phyloP scores from a whole-genome alignment of 441 rosid genomes.

The Syzygium malaccense region DNA sequence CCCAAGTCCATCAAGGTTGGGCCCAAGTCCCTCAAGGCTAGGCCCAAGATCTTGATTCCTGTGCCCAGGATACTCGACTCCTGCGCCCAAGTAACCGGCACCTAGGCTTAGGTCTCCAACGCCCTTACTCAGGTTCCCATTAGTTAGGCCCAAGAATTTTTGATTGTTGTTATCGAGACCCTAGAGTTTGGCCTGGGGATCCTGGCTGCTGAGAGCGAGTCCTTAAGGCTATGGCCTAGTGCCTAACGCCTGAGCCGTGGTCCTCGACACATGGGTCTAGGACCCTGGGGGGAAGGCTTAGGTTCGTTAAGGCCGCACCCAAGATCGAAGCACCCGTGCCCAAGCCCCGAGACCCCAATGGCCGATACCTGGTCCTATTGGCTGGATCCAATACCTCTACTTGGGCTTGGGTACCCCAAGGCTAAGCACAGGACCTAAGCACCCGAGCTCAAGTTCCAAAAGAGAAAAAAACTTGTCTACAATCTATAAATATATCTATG shows the following conservation, averaged over 20 bases:
- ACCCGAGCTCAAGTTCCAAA: not conserved
- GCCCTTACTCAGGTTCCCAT: not conserved
- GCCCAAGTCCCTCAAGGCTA: not conserved
- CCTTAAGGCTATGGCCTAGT: not conserved
- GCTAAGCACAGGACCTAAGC: not conserved
- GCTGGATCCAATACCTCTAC: not conserved
- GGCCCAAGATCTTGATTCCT: not conserved
- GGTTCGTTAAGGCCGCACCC: not conserved
- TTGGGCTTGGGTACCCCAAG: not conserved
- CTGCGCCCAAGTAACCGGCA: not conserved
- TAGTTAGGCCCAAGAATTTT: not conserved
- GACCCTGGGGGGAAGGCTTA: not conserved
- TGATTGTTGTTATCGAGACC: not conserved
- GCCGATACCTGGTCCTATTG: not conserved
- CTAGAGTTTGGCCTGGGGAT: not conserved
- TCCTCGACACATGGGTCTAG: not conserved
- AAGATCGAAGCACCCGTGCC: not conserved
- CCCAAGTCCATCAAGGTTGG: not conserved
- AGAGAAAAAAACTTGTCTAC: not conserved
- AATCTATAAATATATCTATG: not conserved
- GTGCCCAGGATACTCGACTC: not conserved
- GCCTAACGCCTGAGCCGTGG: not conserved
- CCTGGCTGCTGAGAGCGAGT: rapidly evolving
- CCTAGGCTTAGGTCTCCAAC: not conserved
- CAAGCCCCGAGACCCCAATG: not conserved